Evolutionary conservation across 192 early-diverging fungal species (phyloP).

Genomic region (Entrophospora sp.): DNA sequence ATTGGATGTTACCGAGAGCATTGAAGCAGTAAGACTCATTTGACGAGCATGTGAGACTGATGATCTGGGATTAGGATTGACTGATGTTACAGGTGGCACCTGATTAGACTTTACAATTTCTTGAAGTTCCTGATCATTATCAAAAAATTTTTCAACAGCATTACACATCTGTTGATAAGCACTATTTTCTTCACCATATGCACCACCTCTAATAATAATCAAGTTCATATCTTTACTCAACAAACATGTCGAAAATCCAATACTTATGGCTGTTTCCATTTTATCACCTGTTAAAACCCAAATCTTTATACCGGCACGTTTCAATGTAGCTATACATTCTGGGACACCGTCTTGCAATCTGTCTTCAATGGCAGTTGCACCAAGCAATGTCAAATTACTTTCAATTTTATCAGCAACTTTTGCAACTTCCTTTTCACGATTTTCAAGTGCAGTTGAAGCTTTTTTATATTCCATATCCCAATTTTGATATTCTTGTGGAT

Average conservation of each 20-base stretch:
- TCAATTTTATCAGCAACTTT: conserved; percentile 52
- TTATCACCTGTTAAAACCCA: conserved; percentile 83
- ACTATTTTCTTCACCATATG: conserved; percentile 26
- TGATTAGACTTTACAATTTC: background rate
- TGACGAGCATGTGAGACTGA: conserved; percentile 7
- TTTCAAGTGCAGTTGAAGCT: conserved; percentile 41
- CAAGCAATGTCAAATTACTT: conserved; percentile 46
- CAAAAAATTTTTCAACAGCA: conserved; percentile 29
- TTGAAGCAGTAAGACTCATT: background rate
- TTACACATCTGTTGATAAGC: conserved; percentile 49
- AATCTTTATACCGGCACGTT: conserved; percentile 60
- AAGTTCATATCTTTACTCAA: conserved; percentile 55
- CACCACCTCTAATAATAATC: conserved; percentile 42
- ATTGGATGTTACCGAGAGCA: conserved; percentile 3
- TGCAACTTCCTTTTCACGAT: conserved; percentile 55
- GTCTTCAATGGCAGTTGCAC: conserved; percentile 74
- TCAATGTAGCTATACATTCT: conserved; percentile 54
- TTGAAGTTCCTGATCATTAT: conserved; percentile 1
- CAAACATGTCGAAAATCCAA: conserved; percentile 65
- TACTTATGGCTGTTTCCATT: conserved; percentile 74
- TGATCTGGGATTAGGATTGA: background rate
- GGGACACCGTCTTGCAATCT: conserved; percentile 72
- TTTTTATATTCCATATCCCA: conserved; percentile 47
- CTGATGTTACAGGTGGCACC: background rate
- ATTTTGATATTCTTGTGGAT: conserved; percentile 41